A percentile compares a stretch with the other conserved stretches of the same genome.
phyloP scores from a whole-genome alignment of 768 basidiomycete species.

The Cystobasidium onofrii region DNA sequence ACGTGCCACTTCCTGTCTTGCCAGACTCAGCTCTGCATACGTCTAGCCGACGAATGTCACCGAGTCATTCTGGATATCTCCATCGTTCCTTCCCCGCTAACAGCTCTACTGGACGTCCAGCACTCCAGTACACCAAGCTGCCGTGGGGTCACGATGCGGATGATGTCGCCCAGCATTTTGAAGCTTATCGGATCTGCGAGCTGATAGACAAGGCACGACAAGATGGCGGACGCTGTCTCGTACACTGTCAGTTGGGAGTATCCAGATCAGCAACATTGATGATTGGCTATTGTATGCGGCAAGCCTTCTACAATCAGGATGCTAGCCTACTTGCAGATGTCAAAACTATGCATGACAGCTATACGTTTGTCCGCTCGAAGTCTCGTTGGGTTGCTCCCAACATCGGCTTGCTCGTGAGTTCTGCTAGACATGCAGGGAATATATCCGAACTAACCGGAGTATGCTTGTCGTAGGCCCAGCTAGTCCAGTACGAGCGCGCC shows the following conservation, averaged over 20 bases:
- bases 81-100: conserved; percentile 30
- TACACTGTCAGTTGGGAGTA: conserved; percentile 76
- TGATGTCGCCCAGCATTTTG: conserved; percentile 63
- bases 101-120: conserved; percentile 54
- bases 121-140: conserved; percentile 78
- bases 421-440: too few relatives aligned
- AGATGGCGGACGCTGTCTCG: conserved; percentile 54
- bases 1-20: too few relatives aligned
- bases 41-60: background rate
- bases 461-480: conserved; percentile 55
- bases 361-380: conserved; percentile 80
- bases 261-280: conserved; percentile 81
- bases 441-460: conserved; percentile 30
- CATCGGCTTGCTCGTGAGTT: conserved; percentile 66
- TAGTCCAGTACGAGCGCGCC: conserved; percentile 77
- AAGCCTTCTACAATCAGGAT: conserved; percentile 55
- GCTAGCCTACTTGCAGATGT: conserved; percentile 48
- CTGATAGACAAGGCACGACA: conserved; percentile 70
- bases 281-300: conserved; percentile 87
- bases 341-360: conserved; percentile 68
- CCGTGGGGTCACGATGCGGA: conserved; percentile 91
- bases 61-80: conserved; percentile 25
- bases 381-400: conserved; percentile 82
- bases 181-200: conserved; percentile 69
- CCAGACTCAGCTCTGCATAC: too few relatives aligned